A percentile compares a stretch with the other conserved stretches of the same genome.
These are phyloP conservation scores for Penicillium psychrofluorescens DNA, from an alignment of 495 filamentous ascomycete species.

Conservation along the genomic window DNA sequence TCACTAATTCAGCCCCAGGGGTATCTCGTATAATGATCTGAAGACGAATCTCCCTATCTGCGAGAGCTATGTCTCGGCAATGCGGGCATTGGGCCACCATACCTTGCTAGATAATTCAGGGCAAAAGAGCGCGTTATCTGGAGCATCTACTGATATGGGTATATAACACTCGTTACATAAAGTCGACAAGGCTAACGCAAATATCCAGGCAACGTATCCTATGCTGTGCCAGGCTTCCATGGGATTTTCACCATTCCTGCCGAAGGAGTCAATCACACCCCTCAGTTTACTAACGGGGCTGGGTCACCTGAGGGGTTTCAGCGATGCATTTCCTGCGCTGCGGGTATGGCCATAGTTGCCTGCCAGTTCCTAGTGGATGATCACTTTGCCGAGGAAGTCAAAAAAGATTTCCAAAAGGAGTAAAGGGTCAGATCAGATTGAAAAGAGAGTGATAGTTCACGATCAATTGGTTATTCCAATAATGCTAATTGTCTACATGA, in stretches of 20 bases:
- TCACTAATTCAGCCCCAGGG: slow-evolving; percentile 9
- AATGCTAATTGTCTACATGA: slow-evolving; percentile 24
- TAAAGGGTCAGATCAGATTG: not conserved
- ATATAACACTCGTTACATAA: not conserved
- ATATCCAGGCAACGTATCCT: slow-evolving; percentile 48
- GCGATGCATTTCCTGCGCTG: slow-evolving; percentile 41
- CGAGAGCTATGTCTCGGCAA: slow-evolving; percentile 42
- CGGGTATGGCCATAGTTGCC: slow-evolving; percentile 51
- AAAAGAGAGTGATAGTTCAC: no score
- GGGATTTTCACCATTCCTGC: slow-evolving; percentile 47
- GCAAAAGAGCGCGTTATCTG: slow-evolving; percentile 15
- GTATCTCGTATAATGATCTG: slow-evolving; percentile 46
- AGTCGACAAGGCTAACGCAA: no score
- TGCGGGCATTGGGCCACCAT: slow-evolving; percentile 39
- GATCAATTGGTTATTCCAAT: no score
- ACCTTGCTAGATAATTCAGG: slow-evolving; percentile 37
- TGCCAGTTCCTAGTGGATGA: slow-evolving; percentile 43
- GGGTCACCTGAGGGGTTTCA: slow-evolving; percentile 42
- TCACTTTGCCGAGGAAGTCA: slow-evolving; percentile 23
- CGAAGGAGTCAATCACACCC: slow-evolving; percentile 49
- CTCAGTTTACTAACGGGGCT: slow-evolving; percentile 45
- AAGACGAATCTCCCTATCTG: slow-evolving; percentile 44
- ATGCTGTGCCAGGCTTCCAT: slow-evolving; percentile 52
- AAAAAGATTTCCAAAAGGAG: slow-evolving; percentile 17
- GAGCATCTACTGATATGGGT: slow-evolving; percentile 36